Evolutionary conservation across 129 eudicot species (phyloP).

Genomic region (Cynara cardunculus): DNA sequence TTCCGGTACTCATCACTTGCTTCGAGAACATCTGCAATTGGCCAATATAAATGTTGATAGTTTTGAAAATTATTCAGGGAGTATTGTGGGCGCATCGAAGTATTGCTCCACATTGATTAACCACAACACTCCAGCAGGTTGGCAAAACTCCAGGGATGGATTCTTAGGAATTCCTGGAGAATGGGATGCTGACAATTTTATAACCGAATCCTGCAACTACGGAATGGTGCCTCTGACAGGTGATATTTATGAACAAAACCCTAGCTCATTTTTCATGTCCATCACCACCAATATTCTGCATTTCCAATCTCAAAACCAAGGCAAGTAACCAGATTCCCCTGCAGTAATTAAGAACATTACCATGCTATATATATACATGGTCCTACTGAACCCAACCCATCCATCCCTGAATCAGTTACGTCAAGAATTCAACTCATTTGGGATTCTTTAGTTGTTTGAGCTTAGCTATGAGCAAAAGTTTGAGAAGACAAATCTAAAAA

Average conservation of each 20-base stretch:
- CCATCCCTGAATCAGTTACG: background rate
- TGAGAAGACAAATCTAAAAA: background rate
- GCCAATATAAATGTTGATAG: background rate
- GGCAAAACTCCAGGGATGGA: constrained; percentile 16
- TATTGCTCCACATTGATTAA: constrained; percentile 11
- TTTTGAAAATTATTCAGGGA: constrained; percentile 13
- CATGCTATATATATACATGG: background rate
- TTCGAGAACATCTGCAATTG: constrained; percentile 19
- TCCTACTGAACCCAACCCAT: background rate
- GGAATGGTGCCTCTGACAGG: constrained; percentile 19
- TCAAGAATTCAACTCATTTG: background rate
- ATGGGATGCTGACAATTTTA: constrained; percentile 15
- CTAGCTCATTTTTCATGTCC: constrained; percentile 22
- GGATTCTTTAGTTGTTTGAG: constrained; percentile 5
- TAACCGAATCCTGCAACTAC: constrained; percentile 6
- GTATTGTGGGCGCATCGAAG: background rate
- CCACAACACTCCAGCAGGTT: constrained; percentile 22
- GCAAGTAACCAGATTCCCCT: constrained; percentile 15
- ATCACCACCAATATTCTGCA: constrained; percentile 15
- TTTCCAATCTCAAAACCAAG: constrained; percentile 25
- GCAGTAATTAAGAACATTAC: background rate
- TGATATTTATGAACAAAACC: constrained; percentile 27
- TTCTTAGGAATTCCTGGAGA: constrained; percentile 23
- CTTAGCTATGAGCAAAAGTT: background rate
- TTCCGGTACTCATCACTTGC: constrained; percentile 16